Percentiles rank a stretch among this genome's conserved stretches.
These are phyloP conservation scores for Pirum gemmata DNA, from an alignment of 78 protist genomes.

Conservation along the genomic window DNA sequence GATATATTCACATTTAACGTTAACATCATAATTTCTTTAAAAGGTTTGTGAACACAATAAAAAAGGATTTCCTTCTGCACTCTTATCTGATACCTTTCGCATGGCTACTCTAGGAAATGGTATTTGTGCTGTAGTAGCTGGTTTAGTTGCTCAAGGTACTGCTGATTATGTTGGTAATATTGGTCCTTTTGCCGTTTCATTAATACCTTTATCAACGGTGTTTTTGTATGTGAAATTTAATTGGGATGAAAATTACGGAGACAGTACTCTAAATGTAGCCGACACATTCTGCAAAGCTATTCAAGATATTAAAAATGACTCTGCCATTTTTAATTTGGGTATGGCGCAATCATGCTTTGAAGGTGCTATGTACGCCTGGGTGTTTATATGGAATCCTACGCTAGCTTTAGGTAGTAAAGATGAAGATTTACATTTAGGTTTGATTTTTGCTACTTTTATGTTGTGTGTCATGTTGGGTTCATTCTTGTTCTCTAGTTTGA, in stretches of 20 bases:
- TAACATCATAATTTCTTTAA: no score
- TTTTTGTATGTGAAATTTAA: not conserved
- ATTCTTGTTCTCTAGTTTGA: conserved; percentile 42
- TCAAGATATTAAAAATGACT: not conserved
- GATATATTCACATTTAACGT: no score
- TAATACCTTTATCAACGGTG: not conserved
- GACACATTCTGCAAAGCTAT: not conserved
- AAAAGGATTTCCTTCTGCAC: no score
- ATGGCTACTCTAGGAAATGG: no score
- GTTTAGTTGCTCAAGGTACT: conserved; percentile 60
- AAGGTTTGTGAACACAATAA: no score
- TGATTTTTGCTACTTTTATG: conserved; percentile 79
- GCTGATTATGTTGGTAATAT: conserved; percentile 55
- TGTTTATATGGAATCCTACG: conserved; percentile 87
- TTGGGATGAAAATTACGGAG: conserved; percentile 48
- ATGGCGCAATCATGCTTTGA: conserved; percentile 74
- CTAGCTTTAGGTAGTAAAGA: not conserved
- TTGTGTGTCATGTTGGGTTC: conserved; percentile 78
- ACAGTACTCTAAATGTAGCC: not conserved
- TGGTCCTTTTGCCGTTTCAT: conserved; percentile 74
- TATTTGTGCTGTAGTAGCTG: conserved; percentile 74
- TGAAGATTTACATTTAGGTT: conserved; percentile 61
- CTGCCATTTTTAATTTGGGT: conserved; percentile 56
- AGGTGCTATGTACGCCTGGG: conserved; percentile 86
- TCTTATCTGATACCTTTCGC: no score